phyloP scores from a whole-genome alignment of 208 protist genomes.

The Blastocrithidia nonstop region DNA sequence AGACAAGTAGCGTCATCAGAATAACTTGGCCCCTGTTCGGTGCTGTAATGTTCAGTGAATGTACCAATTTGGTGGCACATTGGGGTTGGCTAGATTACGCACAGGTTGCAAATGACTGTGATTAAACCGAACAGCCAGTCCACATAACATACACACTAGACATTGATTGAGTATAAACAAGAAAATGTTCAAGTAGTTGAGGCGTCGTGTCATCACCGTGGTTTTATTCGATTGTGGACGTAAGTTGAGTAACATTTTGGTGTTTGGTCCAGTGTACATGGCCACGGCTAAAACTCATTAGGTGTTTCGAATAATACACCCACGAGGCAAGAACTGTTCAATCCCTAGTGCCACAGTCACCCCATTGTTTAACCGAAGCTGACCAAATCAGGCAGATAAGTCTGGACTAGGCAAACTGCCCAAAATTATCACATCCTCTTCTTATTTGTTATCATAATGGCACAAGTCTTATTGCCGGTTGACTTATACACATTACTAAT shows the following conservation, averaged over 20 bases:
- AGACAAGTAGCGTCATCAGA: conserved; percentile 62
- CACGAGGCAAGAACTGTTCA: conserved; percentile 78
- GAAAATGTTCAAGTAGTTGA: conserved; percentile 73
- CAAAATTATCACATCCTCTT: conserved; percentile 27
- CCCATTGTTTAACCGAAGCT: conserved; percentile 29
- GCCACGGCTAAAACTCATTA: conserved; percentile 70
- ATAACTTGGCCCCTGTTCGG: conserved; percentile 19
- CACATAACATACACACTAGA: conserved; percentile 37
- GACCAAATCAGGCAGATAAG: conserved; percentile 53
- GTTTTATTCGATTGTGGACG: conserved; percentile 36
- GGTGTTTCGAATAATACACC: conserved; percentile 81
- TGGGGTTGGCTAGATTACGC: conserved; percentile 10
- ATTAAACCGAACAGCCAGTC: conserved; percentile 25
- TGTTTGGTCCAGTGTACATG: conserved; percentile 78
- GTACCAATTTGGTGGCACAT: too few species aligned
- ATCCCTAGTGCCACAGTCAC: conserved; percentile 43
- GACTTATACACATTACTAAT: conserved; percentile 2
- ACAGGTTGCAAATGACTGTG: conserved; percentile 9
- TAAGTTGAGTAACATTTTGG: conserved; percentile 82
- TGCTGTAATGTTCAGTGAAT: conserved; percentile 38
- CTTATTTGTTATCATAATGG: not conserved
- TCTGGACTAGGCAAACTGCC: conserved; percentile 33
- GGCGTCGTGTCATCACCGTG: conserved; percentile 30
- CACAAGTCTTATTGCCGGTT: not conserved
- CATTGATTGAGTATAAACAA: conserved; percentile 50